Percentiles rank a stretch among this genome's conserved stretches.
These are phyloP conservation scores for Aspergillus puulaauensis DNA, from an alignment of 2,329 filamentous ascomycete genomes.

Conservation along the genomic window DNA sequence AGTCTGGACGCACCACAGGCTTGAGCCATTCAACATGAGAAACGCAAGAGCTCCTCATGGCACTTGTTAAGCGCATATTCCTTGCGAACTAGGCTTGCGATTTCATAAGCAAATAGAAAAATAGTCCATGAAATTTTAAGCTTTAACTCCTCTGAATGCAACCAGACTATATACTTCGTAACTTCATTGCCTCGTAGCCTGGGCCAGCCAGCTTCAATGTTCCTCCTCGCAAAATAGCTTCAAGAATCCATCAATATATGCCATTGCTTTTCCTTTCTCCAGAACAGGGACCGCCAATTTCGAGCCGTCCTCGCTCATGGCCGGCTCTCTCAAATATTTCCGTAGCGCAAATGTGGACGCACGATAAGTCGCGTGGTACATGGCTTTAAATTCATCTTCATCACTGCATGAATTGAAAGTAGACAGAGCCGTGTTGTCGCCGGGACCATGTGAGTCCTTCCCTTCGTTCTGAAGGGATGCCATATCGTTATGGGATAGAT, in stretches of 20 bases:
- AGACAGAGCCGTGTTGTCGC: slow-evolving; percentile 3
- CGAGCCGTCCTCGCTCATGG: neutral
- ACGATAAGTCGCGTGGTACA: slow-evolving; percentile 47
- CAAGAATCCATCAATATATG: slow-evolving; percentile 42
- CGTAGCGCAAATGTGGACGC: slow-evolving; percentile 44
- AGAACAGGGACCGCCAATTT: slow-evolving; percentile 24
- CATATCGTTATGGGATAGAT: slow-evolving; percentile 7
- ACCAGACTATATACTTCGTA: slow-evolving; percentile 20
- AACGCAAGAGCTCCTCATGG: neutral
- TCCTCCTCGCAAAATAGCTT: slow-evolving; percentile 44
- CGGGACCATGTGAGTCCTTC: slow-evolving; percentile 12
- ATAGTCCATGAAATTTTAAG: neutral
- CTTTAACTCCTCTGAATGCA: slow-evolving; percentile 2
- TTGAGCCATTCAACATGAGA: neutral
- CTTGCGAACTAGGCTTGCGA: neutral
- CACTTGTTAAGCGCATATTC: neutral
- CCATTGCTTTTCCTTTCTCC: slow-evolving; percentile 41
- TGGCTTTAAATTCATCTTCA: slow-evolving; percentile 44
- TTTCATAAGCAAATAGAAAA: neutral
- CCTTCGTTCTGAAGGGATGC: slow-evolving; percentile 14
- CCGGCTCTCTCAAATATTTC: slow-evolving; percentile 34
- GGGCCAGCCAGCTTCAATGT: slow-evolving; percentile 23
- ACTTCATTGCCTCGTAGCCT: slow-evolving; percentile 20
- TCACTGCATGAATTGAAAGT: slow-evolving; percentile 22
- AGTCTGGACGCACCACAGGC: neutral